phyloP scores from a whole-genome alignment of 2,329 filamentous ascomycete genomes.

The Hypomyces rosellus region DNA sequence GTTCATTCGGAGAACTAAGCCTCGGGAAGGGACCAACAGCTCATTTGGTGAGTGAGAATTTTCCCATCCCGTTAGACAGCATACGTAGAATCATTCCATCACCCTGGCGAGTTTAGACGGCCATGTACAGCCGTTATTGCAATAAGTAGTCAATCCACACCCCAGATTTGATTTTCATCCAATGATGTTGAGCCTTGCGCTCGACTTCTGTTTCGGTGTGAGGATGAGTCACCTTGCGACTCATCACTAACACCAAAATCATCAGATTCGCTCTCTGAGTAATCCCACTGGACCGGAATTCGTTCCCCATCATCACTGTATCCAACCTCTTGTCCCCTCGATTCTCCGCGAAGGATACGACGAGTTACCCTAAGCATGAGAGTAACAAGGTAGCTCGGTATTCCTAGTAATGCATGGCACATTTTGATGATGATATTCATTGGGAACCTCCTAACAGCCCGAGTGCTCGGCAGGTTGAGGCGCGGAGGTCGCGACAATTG shows the following conservation, averaged over 20 bases:
- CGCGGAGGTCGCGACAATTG: neutral
- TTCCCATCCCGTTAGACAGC: no score
- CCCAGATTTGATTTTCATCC: neutral
- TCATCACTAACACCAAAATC: neutral
- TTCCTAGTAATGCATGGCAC: constrained; percentile 67
- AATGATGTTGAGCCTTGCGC: neutral
- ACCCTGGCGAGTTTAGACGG: no score
- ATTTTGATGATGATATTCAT: constrained; percentile 69
- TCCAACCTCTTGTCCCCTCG: constrained; percentile 52
- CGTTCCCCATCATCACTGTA: constrained; percentile 42
- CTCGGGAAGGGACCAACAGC: no score
- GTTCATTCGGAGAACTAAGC: no score
- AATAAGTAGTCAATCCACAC: neutral
- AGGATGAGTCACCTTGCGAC: neutral
- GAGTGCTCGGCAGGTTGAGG: neutral
- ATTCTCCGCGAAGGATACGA: constrained; percentile 60
- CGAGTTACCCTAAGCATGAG: constrained; percentile 79
- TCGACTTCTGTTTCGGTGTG: neutral
- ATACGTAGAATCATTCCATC: no score
- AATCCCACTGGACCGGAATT: constrained; percentile 57
- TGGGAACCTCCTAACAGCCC: constrained; percentile 18
- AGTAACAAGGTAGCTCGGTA: constrained; percentile 70
- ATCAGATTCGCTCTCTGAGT: constrained; percentile 30
- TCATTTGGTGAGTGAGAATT: no score
- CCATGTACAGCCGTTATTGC: neutral